Base-by-base conservation (phyloP, 768 basidiomycete species). In the Auricularia auricula-judae region DNA sequence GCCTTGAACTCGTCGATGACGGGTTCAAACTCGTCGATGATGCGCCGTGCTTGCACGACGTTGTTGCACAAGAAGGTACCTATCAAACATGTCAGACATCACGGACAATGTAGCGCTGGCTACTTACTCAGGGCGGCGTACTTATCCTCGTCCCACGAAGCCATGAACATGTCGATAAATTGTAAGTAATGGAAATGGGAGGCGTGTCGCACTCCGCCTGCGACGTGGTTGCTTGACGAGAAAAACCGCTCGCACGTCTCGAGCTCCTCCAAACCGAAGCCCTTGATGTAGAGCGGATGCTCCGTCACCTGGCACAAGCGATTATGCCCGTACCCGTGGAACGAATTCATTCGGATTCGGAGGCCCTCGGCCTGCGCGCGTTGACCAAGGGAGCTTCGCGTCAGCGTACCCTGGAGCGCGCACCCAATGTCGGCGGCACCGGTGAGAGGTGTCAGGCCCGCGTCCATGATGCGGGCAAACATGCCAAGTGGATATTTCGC, bases 81-180 rank as follows among this genome's bases (percentile, higher is more conserved):
- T 43, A 3, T 44, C 36, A n/a, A n/a, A 2, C 56, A 4, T 8
- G 60, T 36, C 4, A 3, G 21, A 10, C 33, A 35, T 39, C 12
- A 18, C 53, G 62, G 51, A 58, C 36, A 10, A 59, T 21, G 36
- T 23, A 18, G 18, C 10, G 16, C 5, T 56, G 14, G 58, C 29
- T 53, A 60, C 53, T 47, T 66, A 73, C 74, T 72, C 0, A 70
- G 62, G 2, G 67, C 66, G 0, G 64, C 64, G 56, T 72, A 69
- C 34, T 73, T 72, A 14, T 71, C 66, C 1, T 53, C 39, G 39
- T 39, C 39, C 39, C 39, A 39, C 3, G 39, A 39, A 3, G 39
- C 3, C 39, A 39, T 39, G 39, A 39, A 39, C 1, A 39, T 1
- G 3, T 39, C 39, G 3, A 39, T 3, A 3, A 39, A 39, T 39